Evolutionary conservation across 1,284 basidiomycete species (phyloP), one percentile per base, ranked within the genome.

Genomic region (Pseudozyma tsukubaensis): DNA sequence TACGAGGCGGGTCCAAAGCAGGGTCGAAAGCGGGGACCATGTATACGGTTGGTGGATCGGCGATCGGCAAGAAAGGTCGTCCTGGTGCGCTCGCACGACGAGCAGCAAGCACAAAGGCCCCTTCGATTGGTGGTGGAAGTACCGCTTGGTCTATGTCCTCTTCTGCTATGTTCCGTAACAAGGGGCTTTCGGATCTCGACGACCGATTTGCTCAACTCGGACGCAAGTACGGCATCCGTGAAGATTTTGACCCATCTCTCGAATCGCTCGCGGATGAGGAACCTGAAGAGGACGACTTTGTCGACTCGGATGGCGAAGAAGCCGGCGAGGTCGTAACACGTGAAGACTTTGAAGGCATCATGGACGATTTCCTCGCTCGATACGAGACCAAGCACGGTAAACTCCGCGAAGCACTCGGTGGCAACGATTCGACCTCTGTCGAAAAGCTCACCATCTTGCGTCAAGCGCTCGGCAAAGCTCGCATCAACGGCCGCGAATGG

Each of bases 111-210:
- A 82, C 71, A 35, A 68, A 75, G 43, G 80, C 75, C 4, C 74
- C 73, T 1, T 77, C 76, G 21, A 76, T 77, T 4, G 74, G 76
- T 35, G 79, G 82, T 24, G 78, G 80, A 16, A 72, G 77, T 34
- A 80, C 81, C 11, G 77, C 79, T 13, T 84, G 80, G 78, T 77
- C 74, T 24, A 98, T 99, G 96, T 96, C 92, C 81, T 94, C 93
- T 78, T 95, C 94, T 3, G 94, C 94, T 24, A 94, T 99, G 92
- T 93, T 91, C 86, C 89, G 97, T 43, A 99, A 94, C 79, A 90
- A 94, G 77, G 91, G 93, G 0, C 86, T 99, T 37, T 90, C 92
- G 48, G 91, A 91, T 6, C 88, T 99, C 32, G 97, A 99, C 82
- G 94, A 97, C 77, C 90, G 91, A 12, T 99, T 99, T 81, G 94